These are phyloP conservation scores for Barnettozyma salicaria DNA, from an alignment of 805 yeast genomes.

Conservation along the genomic window DNA sequence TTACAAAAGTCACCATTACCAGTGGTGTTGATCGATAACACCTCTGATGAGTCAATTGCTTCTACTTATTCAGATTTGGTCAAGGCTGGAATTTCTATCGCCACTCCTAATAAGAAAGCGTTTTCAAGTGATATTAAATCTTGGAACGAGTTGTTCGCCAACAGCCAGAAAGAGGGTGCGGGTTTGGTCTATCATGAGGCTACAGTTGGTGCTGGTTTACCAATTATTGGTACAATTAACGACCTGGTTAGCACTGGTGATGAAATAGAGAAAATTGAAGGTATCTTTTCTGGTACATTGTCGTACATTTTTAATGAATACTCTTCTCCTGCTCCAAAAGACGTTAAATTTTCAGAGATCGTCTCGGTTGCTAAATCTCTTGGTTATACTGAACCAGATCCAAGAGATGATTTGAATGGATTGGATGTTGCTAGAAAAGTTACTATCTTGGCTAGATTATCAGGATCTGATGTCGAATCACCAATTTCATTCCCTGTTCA, in stretches of 20 bases:
- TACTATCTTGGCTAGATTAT: slow-evolving; percentile 87
- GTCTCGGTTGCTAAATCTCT: slow-evolving; percentile 81
- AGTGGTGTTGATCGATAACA: slow-evolving; percentile 86
- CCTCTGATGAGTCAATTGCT: slow-evolving; percentile 79
- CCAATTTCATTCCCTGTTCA: slow-evolving; percentile 93
- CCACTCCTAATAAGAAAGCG: slow-evolving; percentile 98
- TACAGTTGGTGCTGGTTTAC: slow-evolving; percentile 98
- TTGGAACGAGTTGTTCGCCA: slow-evolving; percentile 71
- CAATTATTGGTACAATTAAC: slow-evolving; percentile 81
- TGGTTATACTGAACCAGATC: slow-evolving; percentile 99
- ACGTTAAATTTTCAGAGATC: slow-evolving; percentile 79
- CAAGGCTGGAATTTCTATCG: slow-evolving; percentile 77
- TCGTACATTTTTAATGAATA: slow-evolving; percentile 93
- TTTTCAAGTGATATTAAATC: slow-evolving; percentile 69
- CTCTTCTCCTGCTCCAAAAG: slow-evolving; percentile 58
- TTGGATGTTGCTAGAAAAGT: slow-evolving; percentile 98
- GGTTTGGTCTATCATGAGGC: slow-evolving; percentile 94
- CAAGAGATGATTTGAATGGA: slow-evolving; percentile 98
- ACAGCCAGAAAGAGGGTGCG: slow-evolving; percentile 44
- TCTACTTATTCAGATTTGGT: slow-evolving; percentile 70
- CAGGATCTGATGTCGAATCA: slow-evolving; percentile 79
- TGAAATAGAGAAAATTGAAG: slow-evolving; percentile 84
- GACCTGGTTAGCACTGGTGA: slow-evolving; percentile 93
- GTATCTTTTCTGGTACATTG: slow-evolving; percentile 92
- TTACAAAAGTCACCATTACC: slow-evolving; percentile 66